Evolutionary conservation across 768 basidiomycete species (phyloP), one percentile per base, ranked within the genome.

Genomic region (Mycena galericulata): DNA sequence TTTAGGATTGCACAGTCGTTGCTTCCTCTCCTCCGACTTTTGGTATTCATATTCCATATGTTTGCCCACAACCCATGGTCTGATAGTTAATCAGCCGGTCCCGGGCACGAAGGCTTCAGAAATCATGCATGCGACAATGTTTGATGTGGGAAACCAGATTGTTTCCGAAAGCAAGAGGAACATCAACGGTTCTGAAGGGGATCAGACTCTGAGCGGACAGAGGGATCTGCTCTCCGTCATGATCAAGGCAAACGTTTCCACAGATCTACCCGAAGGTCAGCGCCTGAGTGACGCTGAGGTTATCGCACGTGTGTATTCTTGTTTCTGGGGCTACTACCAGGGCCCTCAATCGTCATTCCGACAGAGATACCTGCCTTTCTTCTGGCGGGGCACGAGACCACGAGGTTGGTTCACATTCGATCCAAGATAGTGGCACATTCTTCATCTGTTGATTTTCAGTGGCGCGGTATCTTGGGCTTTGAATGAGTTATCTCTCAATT

Each of bases 301-400:
- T 12, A 22, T 38, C 36, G 54, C n/a, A 17, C 34, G 54, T 56
- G 26, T 14, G 22, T 24, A 15, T 2, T 10, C 54, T 1, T 17
- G 11, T 20, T 43, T 18, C 41, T 15, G 15, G 15, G 14, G n/a
- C 10, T n/a, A 22, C 1, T 79, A 82, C 61, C 80, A 82, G 54
- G 81, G 82, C 0, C 81, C 80, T 17, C 17, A n/a, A 43, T 0
- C 77, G 79, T 7, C 17, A 30, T 17, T 41, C 24, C 18, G 9
- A 20, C 56, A 74, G 69, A 86, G 77, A 83, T 36, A 76, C 83
- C 40, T 81, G 64, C 84, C 0, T 84, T 86, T 69, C 68, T 86
- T 5, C 58, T 82, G 8, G 85, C 85, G 5, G 85, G 70, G 3
- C 68, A 69, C 41, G 70, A 74, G 6, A 85, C 54, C 53, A 20